These are phyloP conservation scores for Pyrenophora teres DNA, from an alignment of 2,329 filamentous ascomycete genomes.

Conservation along the genomic window DNA sequence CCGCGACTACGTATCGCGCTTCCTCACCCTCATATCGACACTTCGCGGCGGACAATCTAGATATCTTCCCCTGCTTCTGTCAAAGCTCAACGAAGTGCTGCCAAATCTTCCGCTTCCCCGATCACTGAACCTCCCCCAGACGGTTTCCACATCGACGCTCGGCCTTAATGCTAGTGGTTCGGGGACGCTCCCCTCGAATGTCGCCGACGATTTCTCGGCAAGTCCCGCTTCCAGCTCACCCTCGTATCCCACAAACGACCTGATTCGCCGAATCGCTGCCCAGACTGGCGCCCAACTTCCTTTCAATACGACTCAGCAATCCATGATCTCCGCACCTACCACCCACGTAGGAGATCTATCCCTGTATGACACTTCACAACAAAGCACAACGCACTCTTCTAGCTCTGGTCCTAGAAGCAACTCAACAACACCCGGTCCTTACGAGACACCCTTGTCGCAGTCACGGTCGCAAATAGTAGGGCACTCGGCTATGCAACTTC, in stretches of 20 bases:
- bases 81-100: conserved; percentile 74
- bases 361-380: conserved; percentile 38
- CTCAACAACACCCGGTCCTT: conserved; percentile 42
- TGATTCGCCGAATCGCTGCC: conserved; percentile 44
- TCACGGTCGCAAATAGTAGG: conserved; percentile 31
- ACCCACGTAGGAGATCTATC: conserved; percentile 44
- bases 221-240: conserved; percentile 34
- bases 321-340: conserved; percentile 36
- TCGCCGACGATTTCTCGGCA: conserved; percentile 35
- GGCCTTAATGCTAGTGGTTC: conserved; percentile 30
- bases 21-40: conserved; percentile 69
- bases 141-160: conserved; percentile 33
- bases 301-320: conserved; percentile 39
- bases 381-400: conserved; percentile 39
- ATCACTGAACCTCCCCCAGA: conserved; percentile 40
- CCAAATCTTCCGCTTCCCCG: conserved; percentile 54
- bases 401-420: conserved; percentile 39
- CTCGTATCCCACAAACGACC: conserved; percentile 39
- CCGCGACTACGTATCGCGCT: conserved; percentile 71
- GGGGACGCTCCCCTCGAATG: conserved; percentile 38
- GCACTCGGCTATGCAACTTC: conserved; percentile 29
- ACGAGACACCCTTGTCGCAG: conserved; percentile 36
- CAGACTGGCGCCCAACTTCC: conserved; percentile 44
- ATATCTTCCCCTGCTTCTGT: conserved; percentile 76
- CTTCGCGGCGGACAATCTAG: conserved; percentile 77